Evolutionary conservation across 176 grass and related monocot species (phyloP).

Genomic region (Rhynchospora breviuscula): DNA sequence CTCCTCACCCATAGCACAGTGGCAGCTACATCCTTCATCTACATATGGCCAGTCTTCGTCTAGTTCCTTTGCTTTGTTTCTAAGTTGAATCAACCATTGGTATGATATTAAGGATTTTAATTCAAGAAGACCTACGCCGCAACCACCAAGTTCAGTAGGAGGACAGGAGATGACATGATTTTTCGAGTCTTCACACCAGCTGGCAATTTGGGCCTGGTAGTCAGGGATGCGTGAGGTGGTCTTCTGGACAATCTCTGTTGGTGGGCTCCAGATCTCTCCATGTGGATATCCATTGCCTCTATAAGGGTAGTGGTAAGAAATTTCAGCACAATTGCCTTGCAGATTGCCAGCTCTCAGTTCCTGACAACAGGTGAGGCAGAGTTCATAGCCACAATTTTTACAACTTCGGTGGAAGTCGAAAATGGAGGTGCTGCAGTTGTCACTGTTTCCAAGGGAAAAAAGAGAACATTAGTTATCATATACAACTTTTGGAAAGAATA

Average conservation of each 20-base stretch:
- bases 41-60: constrained; percentile 9
- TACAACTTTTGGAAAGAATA: neutral
- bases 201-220: neutral
- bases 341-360: constrained; percentile 59
- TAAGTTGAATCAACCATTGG: constrained; percentile 32
- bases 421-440: constrained; percentile 69
- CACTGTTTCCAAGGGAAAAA: constrained; percentile 25
- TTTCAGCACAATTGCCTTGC: constrained; percentile 42
- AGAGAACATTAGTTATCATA: neutral
- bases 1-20: constrained; percentile 11
- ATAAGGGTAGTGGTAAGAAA: neutral
- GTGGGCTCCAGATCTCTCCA: neutral
- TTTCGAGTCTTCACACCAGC: constrained; percentile 47
- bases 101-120: constrained; percentile 46
- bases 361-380: constrained; percentile 62
- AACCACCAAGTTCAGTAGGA: constrained; percentile 60
- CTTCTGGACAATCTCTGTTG: neutral
- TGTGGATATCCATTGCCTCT: constrained; percentile 41
- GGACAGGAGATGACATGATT: constrained; percentile 64
- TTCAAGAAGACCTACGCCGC: constrained; percentile 31
- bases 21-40: constrained; percentile 12
- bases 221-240: neutral
- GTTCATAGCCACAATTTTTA: constrained; percentile 44
- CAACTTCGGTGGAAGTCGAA: constrained; percentile 89
- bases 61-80: constrained; percentile 45